Conservation (phyloP, 2,329 filamentous ascomycete genomes). For the Gnomoniopsis sp. region DNA sequence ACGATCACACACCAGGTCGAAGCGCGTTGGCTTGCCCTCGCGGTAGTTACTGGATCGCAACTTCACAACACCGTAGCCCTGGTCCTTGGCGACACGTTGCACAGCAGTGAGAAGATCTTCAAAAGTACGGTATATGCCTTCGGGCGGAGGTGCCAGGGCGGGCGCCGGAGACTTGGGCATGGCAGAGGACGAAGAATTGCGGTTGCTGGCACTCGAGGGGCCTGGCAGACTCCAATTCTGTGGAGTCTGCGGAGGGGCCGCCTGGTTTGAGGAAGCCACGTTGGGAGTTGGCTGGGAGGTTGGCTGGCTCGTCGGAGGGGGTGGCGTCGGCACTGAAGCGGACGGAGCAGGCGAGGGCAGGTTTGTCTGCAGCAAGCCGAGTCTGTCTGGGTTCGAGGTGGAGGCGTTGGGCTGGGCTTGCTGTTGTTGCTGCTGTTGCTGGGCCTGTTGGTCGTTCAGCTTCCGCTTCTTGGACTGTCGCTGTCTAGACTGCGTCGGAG, state of each 20-base stretch:
- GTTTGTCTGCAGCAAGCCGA: slow-evolving; percentile 16
- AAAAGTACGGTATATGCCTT: slow-evolving; percentile 58
- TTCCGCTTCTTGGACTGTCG: slow-evolving; percentile 19
- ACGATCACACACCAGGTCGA: slow-evolving; percentile 61
- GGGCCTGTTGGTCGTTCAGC: slow-evolving; percentile 15
- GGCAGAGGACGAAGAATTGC: slow-evolving; percentile 26
- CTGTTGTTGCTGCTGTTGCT: slow-evolving; percentile 23
- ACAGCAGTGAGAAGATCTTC: slow-evolving; percentile 57
- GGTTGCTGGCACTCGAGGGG: slow-evolving; percentile 24
- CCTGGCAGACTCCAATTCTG: slow-evolving; percentile 18
- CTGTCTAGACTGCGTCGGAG: slow-evolving; percentile 10
- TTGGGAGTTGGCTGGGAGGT: slow-evolving; percentile 15
- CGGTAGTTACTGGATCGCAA: slow-evolving; percentile 61
- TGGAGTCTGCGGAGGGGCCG: slow-evolving; percentile 16
- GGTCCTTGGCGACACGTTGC: slow-evolving; percentile 58
- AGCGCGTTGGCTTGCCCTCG: slow-evolving; percentile 59
- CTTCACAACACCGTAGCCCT: slow-evolving; percentile 62
- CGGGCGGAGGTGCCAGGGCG: slow-evolving; percentile 51
- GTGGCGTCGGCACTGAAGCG: slow-evolving; percentile 17
- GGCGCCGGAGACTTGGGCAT: slow-evolving; percentile 47
- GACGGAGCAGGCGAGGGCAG: slow-evolving; percentile 19
- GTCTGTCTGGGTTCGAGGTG: slow-evolving; percentile 13
- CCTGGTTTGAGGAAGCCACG: slow-evolving; percentile 16
- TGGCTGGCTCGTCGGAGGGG: slow-evolving; percentile 16
- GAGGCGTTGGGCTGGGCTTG: slow-evolving; percentile 17